Conservation (phyloP, 2,329 filamentous ascomycete species). For the Ophiostoma triangulosporum region DNA sequence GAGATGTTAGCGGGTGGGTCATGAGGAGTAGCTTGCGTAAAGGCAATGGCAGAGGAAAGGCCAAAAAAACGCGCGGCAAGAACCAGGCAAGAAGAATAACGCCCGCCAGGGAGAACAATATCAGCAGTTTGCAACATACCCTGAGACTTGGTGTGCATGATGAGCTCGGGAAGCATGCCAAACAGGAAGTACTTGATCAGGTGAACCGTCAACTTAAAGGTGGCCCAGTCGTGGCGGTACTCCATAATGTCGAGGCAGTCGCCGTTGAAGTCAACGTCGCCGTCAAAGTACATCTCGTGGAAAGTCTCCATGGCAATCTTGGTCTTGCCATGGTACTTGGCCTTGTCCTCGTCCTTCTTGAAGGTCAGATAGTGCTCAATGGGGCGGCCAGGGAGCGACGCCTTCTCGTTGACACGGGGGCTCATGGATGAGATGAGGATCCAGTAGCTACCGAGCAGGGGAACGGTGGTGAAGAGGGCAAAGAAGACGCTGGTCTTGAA, state of each 20-base stretch:
- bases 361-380: slow-evolving; percentile 86
- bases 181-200: slow-evolving; percentile 15
- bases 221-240: slow-evolving; percentile 90
- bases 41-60: background rate
- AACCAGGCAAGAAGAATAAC: background rate
- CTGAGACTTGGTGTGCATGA: slow-evolving; percentile 15
- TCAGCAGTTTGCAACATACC: slow-evolving; percentile 8
- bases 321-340: slow-evolving; percentile 61
- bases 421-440: slow-evolving; percentile 63
- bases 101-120: too few species aligned
- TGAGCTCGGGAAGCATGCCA: slow-evolving; percentile 14
- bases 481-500: slow-evolving; percentile 83
- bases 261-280: slow-evolving; percentile 88
- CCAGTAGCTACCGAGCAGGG: slow-evolving; percentile 76
- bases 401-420: slow-evolving; percentile 88
- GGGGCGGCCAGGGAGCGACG: slow-evolving; percentile 67
- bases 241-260: slow-evolving; percentile 82
- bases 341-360: slow-evolving; percentile 47
- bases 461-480: slow-evolving; percentile 61
- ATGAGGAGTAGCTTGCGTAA: background rate
- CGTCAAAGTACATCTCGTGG: slow-evolving; percentile 95
- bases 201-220: slow-evolving; percentile 39
- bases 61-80: background rate
- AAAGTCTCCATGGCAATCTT: slow-evolving; percentile 89
- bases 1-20: background rate